phyloP scores from a whole-genome alignment of 2,329 filamentous ascomycete genomes.

The Catunica adiposa region DNA sequence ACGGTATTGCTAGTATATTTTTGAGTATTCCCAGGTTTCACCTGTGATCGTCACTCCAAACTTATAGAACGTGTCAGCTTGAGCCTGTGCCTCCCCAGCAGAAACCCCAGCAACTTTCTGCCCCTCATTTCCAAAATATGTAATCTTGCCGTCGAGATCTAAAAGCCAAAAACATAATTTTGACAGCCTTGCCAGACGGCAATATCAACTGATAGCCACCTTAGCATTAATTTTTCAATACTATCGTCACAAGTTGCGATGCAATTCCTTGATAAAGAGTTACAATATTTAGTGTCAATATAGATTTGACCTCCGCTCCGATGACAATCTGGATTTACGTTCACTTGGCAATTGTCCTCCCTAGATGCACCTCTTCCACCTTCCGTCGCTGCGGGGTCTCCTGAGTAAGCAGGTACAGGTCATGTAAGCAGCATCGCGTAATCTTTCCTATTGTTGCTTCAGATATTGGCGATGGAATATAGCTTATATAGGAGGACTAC shows the following conservation, averaged over 20 bases:
- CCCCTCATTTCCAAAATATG: not conserved
- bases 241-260: no score
- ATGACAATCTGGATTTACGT: not conserved
- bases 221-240: no score
- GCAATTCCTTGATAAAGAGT: no score
- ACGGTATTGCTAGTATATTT: not conserved
- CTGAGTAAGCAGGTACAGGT: not conserved
- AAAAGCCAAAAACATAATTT: not conserved
- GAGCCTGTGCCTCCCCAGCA: no score
- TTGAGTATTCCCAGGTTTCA: not conserved
- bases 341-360: constrained; percentile 2
- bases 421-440: no score
- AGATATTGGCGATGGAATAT: no score
- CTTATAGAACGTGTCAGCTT: no score
- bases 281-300: not conserved
- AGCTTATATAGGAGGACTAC: no score
- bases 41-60: not conserved
- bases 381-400: constrained; percentile 4
- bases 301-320: constrained; percentile 4
- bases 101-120: not conserved
- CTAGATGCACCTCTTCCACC: not conserved
- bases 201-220: no score
- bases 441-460: no score
- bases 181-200: no score
- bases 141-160: not conserved